These are phyloP conservation scores for Kodamaea hsintzibuensis DNA, from an alignment of 805 yeast species.

Conservation along the genomic window DNA sequence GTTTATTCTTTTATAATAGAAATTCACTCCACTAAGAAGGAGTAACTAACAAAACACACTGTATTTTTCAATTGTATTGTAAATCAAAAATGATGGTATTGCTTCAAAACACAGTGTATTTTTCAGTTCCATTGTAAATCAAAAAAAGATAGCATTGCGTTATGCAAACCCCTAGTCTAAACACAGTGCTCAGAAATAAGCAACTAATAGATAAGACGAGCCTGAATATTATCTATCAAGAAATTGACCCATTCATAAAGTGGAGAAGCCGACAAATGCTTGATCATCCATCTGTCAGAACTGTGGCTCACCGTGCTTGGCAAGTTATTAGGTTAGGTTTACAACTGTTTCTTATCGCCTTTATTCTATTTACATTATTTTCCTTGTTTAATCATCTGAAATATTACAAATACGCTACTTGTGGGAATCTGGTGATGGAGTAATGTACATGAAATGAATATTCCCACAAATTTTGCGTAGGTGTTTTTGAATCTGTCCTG, in stretches of 20 bases:
- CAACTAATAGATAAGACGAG: background rate
- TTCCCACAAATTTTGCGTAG: background rate
- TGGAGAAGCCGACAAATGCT: background rate
- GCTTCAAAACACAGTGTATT: too few species aligned
- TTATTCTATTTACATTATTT: conserved; percentile 4
- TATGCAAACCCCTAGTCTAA: too few species aligned
- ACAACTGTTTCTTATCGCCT: background rate
- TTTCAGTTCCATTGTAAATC: too few species aligned
- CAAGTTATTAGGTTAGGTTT: background rate
- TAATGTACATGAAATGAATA: conserved; percentile 2
- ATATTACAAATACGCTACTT: too few species aligned
- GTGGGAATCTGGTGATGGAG: background rate
- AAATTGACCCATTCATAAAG: background rate
- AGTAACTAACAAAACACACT: too few species aligned
- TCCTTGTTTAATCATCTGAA: background rate
- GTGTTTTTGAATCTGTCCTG: background rate
- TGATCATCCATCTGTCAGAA: background rate
- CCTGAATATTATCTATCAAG: background rate
- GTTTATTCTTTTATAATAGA: background rate
- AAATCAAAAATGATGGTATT: too few species aligned
- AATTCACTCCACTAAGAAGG: background rate
- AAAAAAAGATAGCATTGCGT: too few species aligned
- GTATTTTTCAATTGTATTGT: too few species aligned
- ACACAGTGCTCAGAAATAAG: background rate
- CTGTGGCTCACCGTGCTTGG: background rate